Conservation (phyloP, 192 early-diverging fungal species). For the Helicostylum pulchrum region DNA sequence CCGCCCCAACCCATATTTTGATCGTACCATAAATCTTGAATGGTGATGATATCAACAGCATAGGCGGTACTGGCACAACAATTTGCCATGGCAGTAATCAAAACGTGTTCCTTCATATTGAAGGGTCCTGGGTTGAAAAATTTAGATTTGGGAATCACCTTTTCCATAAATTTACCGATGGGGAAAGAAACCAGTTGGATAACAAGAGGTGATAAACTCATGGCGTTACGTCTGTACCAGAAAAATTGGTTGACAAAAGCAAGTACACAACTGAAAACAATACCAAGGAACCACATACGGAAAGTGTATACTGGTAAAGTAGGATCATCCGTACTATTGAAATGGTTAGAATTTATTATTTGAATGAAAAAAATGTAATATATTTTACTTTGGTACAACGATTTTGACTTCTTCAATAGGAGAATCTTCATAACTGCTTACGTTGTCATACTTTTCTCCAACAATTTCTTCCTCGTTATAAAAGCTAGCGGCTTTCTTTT, state of each 20-base stretch:
- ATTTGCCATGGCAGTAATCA: conserved; percentile 53
- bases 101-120: conserved; percentile 65
- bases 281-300: conserved; percentile 47
- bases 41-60: conserved; percentile 53
- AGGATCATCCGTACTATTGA: conserved; percentile 46
- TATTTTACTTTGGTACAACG: conserved; percentile 39
- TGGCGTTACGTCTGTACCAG: conserved; percentile 45
- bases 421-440: conserved; percentile 36
- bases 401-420: conserved; percentile 45
- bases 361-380: neutral
- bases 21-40: conserved; percentile 55
- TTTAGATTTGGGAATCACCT: conserved; percentile 36
- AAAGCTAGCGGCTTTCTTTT: neutral
- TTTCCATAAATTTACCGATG: conserved; percentile 44
- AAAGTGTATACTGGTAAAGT: conserved; percentile 49
- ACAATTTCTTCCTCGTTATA: neutral
- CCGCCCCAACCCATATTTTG: conserved; percentile 49
- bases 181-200: conserved; percentile 51
- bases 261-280: conserved; percentile 42
- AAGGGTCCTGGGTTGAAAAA: conserved; percentile 63
- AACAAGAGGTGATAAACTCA: conserved; percentile 42
- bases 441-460: too few species aligned
- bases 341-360: neutral
- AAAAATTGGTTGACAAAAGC: conserved; percentile 44
- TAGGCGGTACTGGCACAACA: conserved; percentile 50